Conservation (phyloP, 1,139 yeast genomes). For the Taphrina confusa region DNA sequence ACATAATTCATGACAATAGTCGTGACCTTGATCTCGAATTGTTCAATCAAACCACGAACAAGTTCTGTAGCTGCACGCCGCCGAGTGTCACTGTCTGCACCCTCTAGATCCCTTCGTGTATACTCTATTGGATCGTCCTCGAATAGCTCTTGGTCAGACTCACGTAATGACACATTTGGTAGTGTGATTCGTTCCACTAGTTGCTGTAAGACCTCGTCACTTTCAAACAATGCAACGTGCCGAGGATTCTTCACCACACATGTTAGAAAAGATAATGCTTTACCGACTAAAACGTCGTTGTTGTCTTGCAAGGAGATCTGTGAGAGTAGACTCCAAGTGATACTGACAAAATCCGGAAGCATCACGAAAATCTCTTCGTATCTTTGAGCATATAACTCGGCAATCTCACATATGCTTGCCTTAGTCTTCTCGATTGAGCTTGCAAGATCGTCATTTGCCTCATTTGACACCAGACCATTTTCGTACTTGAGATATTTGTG, state of each 20-base stretch:
- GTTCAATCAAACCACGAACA: slow-evolving; percentile 78
- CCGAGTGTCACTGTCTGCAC: slow-evolving; percentile 89
- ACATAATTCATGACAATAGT: slow-evolving; percentile 76
- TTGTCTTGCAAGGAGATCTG: slow-evolving; percentile 69
- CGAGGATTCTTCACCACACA: slow-evolving; percentile 72
- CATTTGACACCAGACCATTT: slow-evolving; percentile 55
- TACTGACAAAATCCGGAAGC: slow-evolving; percentile 74
- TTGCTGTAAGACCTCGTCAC: slow-evolving; percentile 68
- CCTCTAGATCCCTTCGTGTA: slow-evolving; percentile 90
- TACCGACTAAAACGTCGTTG: slow-evolving; percentile 81
- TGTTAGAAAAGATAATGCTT: slow-evolving; percentile 76
- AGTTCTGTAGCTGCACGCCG: slow-evolving; percentile 90
- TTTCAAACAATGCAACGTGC: slow-evolving; percentile 63
- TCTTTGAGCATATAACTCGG: slow-evolving; percentile 82
- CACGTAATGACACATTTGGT: slow-evolving; percentile 79
- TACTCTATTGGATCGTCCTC: slow-evolving; percentile 96
- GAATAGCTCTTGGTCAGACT: slow-evolving; percentile 84
- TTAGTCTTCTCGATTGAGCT: slow-evolving; percentile 73
- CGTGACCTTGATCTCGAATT: slow-evolving; percentile 73
- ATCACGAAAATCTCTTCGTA: slow-evolving; percentile 86
- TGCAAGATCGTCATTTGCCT: slow-evolving; percentile 63
- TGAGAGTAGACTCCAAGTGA: slow-evolving; percentile 77
- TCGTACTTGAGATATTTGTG: slow-evolving; percentile 73
- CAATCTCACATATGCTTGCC: slow-evolving; percentile 79
- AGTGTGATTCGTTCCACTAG: slow-evolving; percentile 79